Conservation (phyloP, 2,329 filamentous ascomycete genomes). For the Keithomyces neogunnii region DNA sequence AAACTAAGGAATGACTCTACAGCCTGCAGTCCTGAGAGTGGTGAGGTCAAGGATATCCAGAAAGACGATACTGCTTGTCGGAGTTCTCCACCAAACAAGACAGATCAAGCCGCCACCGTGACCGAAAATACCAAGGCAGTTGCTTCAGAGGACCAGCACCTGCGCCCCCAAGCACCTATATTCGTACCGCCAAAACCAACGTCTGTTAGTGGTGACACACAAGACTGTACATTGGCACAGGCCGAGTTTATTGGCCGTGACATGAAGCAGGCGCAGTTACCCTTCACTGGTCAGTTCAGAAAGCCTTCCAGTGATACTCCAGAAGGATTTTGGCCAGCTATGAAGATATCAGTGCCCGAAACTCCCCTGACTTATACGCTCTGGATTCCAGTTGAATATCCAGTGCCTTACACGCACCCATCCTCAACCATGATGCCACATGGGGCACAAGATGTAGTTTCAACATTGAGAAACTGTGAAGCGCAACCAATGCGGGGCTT, state of each 20-base stretch:
- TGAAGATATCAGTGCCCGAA: background rate
- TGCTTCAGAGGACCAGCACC: background rate
- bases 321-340: background rate
- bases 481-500: conserved; percentile 2
- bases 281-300: conserved; percentile 2
- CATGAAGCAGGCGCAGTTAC: background rate
- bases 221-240: background rate
- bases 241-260: background rate
- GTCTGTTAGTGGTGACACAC: background rate
- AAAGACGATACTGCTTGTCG: background rate
- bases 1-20: background rate
- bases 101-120: background rate
- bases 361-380: conserved; percentile 1
- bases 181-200: background rate
- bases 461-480: background rate
- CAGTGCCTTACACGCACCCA: background rate
- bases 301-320: background rate
- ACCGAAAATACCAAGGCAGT: background rate
- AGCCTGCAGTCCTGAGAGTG: background rate
- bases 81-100: background rate
- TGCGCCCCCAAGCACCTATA: background rate
- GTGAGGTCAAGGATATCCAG: background rate
- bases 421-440: background rate
- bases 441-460: background rate
- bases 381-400: conserved; percentile 1